Evolutionary conservation across 1,284 basidiomycete species (phyloP).

Genomic region (Ustilago vetiveriae): DNA sequence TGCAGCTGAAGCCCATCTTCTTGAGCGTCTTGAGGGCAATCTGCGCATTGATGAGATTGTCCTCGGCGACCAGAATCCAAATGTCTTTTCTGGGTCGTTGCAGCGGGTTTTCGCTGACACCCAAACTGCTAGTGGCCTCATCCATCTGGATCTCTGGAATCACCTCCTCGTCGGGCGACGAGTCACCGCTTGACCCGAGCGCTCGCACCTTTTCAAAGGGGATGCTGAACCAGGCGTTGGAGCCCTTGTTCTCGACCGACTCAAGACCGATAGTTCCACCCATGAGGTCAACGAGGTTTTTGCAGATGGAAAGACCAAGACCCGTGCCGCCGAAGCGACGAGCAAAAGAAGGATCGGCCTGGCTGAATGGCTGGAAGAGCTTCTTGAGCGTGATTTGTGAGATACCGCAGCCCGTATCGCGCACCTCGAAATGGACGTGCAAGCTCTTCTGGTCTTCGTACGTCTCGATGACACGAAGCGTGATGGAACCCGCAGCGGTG

Average conservation of each 20-base stretch:
- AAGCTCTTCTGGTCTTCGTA: constrained; percentile 56
- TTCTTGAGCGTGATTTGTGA: constrained; percentile 56
- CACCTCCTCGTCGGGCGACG: constrained; percentile 32
- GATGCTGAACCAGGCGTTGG: constrained; percentile 60
- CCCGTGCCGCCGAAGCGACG: constrained; percentile 62
- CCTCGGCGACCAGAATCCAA: constrained; percentile 64
- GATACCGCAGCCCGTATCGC: constrained; percentile 68
- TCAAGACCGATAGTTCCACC: constrained; percentile 60
- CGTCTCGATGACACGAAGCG: constrained; percentile 57
- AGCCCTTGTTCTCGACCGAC: constrained; percentile 62
- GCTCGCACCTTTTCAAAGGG: constrained; percentile 53
- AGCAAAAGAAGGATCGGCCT: constrained; percentile 62
- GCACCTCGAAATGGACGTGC: constrained; percentile 62
- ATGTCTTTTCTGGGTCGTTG: constrained; percentile 57
- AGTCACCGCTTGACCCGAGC: constrained; percentile 27
- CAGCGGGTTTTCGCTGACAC: constrained; percentile 51
- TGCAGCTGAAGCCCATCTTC: constrained; percentile 65
- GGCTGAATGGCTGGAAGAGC: constrained; percentile 67
- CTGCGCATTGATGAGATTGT: constrained; percentile 63
- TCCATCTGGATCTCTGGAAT: constrained; percentile 38
- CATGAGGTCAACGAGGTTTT: constrained; percentile 62
- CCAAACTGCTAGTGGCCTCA: constrained; percentile 44
- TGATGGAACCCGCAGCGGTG: constrained; percentile 64
- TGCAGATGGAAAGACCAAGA: constrained; percentile 61
- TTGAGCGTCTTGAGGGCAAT: constrained; percentile 61